Conservation (phyloP, 805 yeast genomes). For the Spencermartinsiella europaea region DNA sequence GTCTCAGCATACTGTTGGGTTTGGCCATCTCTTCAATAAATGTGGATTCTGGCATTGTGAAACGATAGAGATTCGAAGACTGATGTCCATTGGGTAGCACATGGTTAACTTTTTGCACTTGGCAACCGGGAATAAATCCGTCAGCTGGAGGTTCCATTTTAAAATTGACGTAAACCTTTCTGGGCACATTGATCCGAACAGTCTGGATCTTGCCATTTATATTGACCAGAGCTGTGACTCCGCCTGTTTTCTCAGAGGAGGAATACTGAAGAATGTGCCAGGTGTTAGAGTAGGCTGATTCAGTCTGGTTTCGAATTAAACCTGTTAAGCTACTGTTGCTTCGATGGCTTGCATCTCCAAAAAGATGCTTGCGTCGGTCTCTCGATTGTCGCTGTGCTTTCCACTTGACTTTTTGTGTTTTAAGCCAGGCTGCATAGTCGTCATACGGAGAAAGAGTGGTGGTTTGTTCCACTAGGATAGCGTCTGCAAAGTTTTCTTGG, state of each 20-base stretch:
- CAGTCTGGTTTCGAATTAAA: constrained; percentile 73
- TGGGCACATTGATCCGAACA: constrained; percentile 68
- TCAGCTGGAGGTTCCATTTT: constrained; percentile 43
- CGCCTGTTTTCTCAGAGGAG: constrained; percentile 51
- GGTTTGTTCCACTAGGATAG: constrained; percentile 17
- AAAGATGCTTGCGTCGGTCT: constrained; percentile 65
- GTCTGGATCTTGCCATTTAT: constrained; percentile 71
- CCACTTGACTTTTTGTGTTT: constrained; percentile 87
- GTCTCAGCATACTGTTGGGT: constrained; percentile 59
- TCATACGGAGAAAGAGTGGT: constrained; percentile 27
- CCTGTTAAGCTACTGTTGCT: constrained; percentile 48
- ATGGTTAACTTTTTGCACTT: constrained; percentile 54
- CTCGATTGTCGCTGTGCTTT: constrained; percentile 65
- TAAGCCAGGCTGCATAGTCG: constrained; percentile 46
- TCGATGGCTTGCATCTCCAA: constrained; percentile 60
- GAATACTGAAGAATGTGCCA: constrained; percentile 84
- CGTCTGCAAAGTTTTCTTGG: constrained; percentile 19
- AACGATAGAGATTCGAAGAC: constrained; percentile 46
- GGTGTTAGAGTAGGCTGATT: constrained; percentile 57
- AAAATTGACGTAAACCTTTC: constrained; percentile 64
- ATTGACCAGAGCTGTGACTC: constrained; percentile 62
- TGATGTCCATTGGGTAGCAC: constrained; percentile 63
- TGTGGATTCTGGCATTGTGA: constrained; percentile 62
- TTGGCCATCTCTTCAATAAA: constrained; percentile 53
- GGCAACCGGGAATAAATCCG: constrained; percentile 44